Conservation (phyloP, 805 yeast species). For the Torulaspora maleeae region DNA sequence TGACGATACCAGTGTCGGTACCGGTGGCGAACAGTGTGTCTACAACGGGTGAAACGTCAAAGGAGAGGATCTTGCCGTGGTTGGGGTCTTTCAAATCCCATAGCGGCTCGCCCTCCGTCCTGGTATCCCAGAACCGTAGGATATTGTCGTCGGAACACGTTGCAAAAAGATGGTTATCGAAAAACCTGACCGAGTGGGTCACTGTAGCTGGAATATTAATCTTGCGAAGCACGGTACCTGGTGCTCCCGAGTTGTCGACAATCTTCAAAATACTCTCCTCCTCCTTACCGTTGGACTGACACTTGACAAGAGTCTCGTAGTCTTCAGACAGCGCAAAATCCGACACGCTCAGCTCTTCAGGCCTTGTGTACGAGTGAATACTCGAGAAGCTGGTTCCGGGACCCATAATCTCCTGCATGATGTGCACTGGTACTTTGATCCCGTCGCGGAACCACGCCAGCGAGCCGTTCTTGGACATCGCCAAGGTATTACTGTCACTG, state of each 20-base stretch:
- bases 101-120: conserved; percentile 28
- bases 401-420: conserved; percentile 34
- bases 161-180: conserved; percentile 31
- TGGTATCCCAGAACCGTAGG: conserved; percentile 33
- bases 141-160: conserved; percentile 34
- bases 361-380: conserved; percentile 28
- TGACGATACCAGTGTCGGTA: conserved; percentile 31
- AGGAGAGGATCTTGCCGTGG: conserved; percentile 29
- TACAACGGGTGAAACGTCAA: conserved; percentile 29
- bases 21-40: conserved; percentile 33
- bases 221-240: conserved; percentile 30
- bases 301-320: conserved; percentile 29
- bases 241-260: conserved; percentile 32
- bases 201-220: conserved; percentile 31
- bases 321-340: conserved; percentile 32
- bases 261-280: conserved; percentile 31
- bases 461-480: conserved; percentile 33
- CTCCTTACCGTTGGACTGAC: conserved; percentile 29
- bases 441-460: conserved; percentile 35
- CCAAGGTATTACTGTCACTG: conserved; percentile 34
- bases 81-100: conserved; percentile 26
- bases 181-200: conserved; percentile 32
- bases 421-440: conserved; percentile 31
- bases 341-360: conserved; percentile 22
- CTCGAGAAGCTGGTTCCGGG: conserved; percentile 31